Percentiles rank a stretch among this genome's conserved stretches.
Evolutionary conservation across 768 basidiomycete genomes (phyloP).

Genomic region (Psilocybe cyanescens): DNA sequence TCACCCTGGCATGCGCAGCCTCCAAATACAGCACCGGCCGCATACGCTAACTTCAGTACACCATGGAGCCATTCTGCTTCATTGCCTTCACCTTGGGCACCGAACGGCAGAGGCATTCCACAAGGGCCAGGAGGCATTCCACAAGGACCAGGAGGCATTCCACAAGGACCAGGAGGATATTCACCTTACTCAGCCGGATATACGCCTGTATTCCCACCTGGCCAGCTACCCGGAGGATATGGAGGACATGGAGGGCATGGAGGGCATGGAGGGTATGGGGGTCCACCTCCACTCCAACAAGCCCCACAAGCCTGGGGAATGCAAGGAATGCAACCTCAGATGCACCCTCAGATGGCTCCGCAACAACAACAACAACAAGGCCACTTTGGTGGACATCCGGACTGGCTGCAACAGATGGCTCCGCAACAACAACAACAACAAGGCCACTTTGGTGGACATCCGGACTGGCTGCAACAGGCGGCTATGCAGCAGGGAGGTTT

Average conservation of each 20-base stretch:
- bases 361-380: neutral
- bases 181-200: neutral
- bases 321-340: slow-evolving; percentile 9
- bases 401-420: slow-evolving; percentile 7
- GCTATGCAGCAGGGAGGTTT: slow-evolving; percentile 12
- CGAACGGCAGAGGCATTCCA: neutral
- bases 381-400: slow-evolving; percentile 4
- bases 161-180: neutral
- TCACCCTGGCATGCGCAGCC: slow-evolving; percentile 15
- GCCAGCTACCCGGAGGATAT: neutral
- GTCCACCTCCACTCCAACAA: too few relatives aligned
- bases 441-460: neutral
- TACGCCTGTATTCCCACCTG: neutral
- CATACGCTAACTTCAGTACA: slow-evolving; percentile 19
- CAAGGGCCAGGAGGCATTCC: neutral
- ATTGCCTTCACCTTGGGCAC: slow-evolving; percentile 1
- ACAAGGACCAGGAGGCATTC: neutral
- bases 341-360: neutral
- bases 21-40: slow-evolving; percentile 19
- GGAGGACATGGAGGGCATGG: neutral
- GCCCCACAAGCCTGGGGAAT: neutral
- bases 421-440: slow-evolving; percentile 5
- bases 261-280: too few relatives aligned
- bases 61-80: slow-evolving; percentile 11
- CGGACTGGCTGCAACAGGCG: slow-evolving; percentile 8